Conservation (phyloP, 2,329 filamentous ascomycete species). For the Phialophora macrospora region DNA sequence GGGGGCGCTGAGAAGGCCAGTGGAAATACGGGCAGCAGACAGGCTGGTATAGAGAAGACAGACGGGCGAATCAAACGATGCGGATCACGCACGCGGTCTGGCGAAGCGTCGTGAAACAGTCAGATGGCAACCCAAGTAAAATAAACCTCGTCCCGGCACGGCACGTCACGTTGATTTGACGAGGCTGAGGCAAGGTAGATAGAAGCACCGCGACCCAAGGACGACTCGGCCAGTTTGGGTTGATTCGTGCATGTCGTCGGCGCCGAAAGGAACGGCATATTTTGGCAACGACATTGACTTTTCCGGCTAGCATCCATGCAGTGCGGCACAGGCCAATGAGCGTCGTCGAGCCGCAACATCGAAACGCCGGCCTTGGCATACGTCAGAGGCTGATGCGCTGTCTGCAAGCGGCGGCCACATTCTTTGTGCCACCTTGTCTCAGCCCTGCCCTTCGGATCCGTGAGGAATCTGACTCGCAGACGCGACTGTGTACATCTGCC, state of each 20-base stretch:
- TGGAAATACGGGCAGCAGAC: conserved; percentile 12
- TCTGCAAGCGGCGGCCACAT: conserved; percentile 3
- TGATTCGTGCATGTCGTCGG: conserved; percentile 1
- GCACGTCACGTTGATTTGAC: neutral
- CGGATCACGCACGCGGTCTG: conserved; percentile 32
- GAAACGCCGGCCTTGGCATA: conserved; percentile 3
- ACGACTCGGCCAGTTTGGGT: neutral
- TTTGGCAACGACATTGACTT: neutral
- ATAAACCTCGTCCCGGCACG: neutral
- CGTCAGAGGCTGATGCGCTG: neutral
- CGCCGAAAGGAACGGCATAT: neutral
- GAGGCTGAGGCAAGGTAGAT: neutral
- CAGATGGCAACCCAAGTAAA: conserved; percentile 6
- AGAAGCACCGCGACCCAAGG: neutral
- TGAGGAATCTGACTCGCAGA: neutral
- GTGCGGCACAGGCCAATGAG: conserved; percentile 2
- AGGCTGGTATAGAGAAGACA: conserved; percentile 20
- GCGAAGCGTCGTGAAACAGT: conserved; percentile 17
- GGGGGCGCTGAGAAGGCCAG: conserved; percentile 11
- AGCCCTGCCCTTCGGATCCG: neutral
- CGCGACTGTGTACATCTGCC: neutral
- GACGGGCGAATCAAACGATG: conserved; percentile 30
- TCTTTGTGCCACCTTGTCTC: conserved; percentile 12
- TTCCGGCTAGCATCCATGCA: conserved; percentile 1
- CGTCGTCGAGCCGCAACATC: neutral